Base-by-base conservation (phyloP, 768 basidiomycete genomes). In the Mrakia frigida region DNA sequence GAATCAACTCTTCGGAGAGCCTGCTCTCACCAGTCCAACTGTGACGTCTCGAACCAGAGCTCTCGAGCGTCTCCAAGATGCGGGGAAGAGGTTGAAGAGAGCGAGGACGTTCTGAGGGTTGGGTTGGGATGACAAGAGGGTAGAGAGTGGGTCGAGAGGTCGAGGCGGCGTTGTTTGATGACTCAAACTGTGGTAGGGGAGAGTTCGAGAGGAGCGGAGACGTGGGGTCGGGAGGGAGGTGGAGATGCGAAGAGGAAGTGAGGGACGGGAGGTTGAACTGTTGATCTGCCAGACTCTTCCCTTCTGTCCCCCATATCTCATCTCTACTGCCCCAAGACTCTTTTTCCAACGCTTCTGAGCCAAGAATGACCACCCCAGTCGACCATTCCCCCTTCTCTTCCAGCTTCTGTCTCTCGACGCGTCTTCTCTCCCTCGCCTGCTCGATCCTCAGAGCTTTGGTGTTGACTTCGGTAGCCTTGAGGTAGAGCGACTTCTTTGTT, bases 391-490 rank as follows among this genome's bases (percentile, higher is more conserved):
- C 35, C 21, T 68, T 11, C 25, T 39, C 65, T 23, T 68, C 35
- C 37, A 68, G n/a, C 25, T 68, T 25, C 65, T 41, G 23, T 10
- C 65, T 39, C 39, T 39, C 35, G 0, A 25, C 5, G 2, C 35
- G 35, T 23, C 65, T 68, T 25, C 18, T 68, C 37, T 68, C 65
- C 65, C 65, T 37, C 35, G 65, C 23, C 25, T 37, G 65, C 65
- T 68, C 21, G 3, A 68, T 37, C 37, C 43, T 68, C 2, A 14
- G 6, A 10, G 23, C 37, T 1, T 10, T 68, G 9, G 43, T 37
- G n/a, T 68, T 68, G 37, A 68, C 21, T 16, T 68, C 65, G 65
- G 39, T 68, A 35, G 65, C 35, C 25, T 68, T 39, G 65, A 68
- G 65, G 39, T 23, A 43, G 39, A 68, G 65, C 11, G 65, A 25